A percentile compares a stretch with the other conserved stretches of the same genome.
phyloP scores from a whole-genome alignment of 257 asterid species.

The Forsythia viridissima region DNA sequence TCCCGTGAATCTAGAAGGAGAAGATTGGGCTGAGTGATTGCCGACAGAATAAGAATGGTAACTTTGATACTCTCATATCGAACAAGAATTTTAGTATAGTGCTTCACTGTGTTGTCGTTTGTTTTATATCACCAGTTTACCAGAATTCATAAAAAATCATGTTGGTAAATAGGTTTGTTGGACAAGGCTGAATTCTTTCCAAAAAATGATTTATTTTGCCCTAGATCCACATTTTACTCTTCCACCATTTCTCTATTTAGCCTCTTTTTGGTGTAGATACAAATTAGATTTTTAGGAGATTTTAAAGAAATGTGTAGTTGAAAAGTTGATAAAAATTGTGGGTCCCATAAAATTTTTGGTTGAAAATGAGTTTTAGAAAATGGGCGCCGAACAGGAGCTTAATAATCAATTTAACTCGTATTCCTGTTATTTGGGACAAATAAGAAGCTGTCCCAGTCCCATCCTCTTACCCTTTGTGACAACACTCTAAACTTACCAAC shows the following conservation, averaged over 20 bases:
- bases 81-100: background rate
- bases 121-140: background rate
- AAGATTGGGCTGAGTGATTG: conserved; percentile 24
- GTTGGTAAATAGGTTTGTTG: background rate
- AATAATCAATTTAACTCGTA: no score
- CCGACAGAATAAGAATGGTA: background rate
- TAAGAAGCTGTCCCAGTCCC: background rate
- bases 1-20: conserved; percentile 38
- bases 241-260: background rate
- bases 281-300: no score
- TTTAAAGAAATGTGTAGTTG: no score
- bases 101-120: background rate
- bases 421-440: no score
- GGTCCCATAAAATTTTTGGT: no score
- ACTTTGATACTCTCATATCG: background rate
- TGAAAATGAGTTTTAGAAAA: no score
- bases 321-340: no score
- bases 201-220: background rate
- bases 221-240: background rate
- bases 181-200: background rate
- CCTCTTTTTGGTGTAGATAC: no score
- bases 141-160: background rate
- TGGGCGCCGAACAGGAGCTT: no score
- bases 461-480: background rate
- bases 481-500: background rate